Percentiles rank a stretch among this genome's conserved stretches.
Conservation (phyloP, 495 filamentous ascomycete genomes). For the Aspergillus carlsbadensis region DNA sequence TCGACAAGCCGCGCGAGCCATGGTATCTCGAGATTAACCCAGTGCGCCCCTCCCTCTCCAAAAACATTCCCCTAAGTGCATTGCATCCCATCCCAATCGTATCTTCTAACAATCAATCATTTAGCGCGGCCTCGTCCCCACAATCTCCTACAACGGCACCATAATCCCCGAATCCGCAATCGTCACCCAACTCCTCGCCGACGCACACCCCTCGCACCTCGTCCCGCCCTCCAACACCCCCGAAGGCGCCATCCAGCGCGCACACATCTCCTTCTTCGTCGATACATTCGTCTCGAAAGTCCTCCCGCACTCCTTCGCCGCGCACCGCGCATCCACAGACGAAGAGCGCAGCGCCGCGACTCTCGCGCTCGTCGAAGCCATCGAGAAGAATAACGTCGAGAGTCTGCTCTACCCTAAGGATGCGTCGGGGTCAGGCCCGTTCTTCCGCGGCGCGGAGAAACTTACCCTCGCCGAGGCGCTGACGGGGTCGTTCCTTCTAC, state of each 20-base stretch:
- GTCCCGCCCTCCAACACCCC: slow-evolving; percentile 34
- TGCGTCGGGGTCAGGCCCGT: slow-evolving; percentile 58
- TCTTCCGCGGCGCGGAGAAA: slow-evolving; percentile 76
- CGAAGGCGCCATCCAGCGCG: slow-evolving; percentile 57
- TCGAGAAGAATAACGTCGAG: slow-evolving; percentile 70
- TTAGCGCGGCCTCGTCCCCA: slow-evolving; percentile 74
- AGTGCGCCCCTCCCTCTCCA: slow-evolving; percentile 32
- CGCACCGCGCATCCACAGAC: slow-evolving; percentile 37
- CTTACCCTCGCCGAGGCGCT: slow-evolving; percentile 79
- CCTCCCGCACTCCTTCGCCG: slow-evolving; percentile 39
- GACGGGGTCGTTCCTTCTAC: slow-evolving; percentile 66
- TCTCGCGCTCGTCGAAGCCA: slow-evolving; percentile 42
- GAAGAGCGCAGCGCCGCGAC: slow-evolving; percentile 38
- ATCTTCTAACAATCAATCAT: background rate
- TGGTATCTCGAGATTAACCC: slow-evolving; percentile 88
- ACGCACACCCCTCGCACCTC: slow-evolving; percentile 51
- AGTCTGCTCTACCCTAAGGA: slow-evolving; percentile 51
- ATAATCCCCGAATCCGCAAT: slow-evolving; percentile 76
- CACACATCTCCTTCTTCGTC: slow-evolving; percentile 71
- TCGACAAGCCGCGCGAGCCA: slow-evolving; percentile 67
- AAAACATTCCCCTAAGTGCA: no score
- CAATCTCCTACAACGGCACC: slow-evolving; percentile 64
- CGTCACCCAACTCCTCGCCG: slow-evolving; percentile 73
- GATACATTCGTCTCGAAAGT: slow-evolving; percentile 72
- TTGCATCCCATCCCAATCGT: slow-evolving; percentile 2